A percentile compares a stretch with the other conserved stretches of the same genome.
Evolutionary conservation across 2,329 filamentous ascomycete genomes (phyloP).

Genomic region (Dothistroma pini): DNA sequence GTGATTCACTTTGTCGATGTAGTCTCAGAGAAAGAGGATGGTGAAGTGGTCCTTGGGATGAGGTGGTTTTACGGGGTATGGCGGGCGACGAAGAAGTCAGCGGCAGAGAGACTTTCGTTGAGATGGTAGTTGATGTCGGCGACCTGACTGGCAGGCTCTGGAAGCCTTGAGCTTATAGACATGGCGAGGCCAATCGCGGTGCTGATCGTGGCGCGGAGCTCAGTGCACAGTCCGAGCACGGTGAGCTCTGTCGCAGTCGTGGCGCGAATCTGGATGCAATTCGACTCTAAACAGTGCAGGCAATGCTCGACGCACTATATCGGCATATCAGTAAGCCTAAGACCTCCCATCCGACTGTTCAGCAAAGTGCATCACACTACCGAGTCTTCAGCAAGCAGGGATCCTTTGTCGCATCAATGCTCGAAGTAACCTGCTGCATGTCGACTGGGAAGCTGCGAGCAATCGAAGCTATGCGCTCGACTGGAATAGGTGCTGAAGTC

Average conservation of each 20-base stretch:
- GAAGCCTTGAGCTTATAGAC: neutral
- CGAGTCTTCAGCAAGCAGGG: neutral
- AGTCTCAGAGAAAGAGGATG: neutral
- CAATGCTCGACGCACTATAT: too few species aligned
- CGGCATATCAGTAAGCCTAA: neutral
- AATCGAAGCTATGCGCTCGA: too few species aligned
- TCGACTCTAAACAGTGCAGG: too few species aligned
- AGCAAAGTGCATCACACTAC: neutral
- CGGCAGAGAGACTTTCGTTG: neutral
- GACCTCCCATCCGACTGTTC: neutral
- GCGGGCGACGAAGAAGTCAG: neutral
- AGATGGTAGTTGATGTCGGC: neutral
- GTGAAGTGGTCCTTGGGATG: neutral
- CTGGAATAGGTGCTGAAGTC: too few species aligned
- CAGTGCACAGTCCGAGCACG: neutral
- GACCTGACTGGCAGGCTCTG: neutral
- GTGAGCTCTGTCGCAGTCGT: neutral
- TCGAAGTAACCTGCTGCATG: too few species aligned
- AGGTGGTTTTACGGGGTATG: neutral
- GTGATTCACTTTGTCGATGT: neutral
- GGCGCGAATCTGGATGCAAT: too few species aligned
- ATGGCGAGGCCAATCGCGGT: neutral
- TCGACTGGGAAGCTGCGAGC: too few species aligned
- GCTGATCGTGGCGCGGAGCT: neutral
- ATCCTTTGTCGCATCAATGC: neutral